phyloP scores from a whole-genome alignment of 192 early-diverging fungal species.

The Kappamyces sp. region DNA sequence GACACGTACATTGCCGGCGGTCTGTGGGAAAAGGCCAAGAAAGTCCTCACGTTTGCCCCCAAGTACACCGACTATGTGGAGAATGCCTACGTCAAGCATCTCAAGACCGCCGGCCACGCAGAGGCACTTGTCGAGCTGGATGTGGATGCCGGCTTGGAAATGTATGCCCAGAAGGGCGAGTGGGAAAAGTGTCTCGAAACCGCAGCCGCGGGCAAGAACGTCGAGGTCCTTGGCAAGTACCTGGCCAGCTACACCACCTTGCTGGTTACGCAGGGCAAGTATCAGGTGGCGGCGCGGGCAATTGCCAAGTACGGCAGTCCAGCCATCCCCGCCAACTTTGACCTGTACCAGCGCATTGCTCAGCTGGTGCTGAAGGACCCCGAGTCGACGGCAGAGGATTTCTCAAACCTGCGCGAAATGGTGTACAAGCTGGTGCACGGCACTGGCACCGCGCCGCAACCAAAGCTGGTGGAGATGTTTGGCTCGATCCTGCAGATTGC shows the following conservation, averaged over 20 bases:
- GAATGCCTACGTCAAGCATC: slow-evolving; percentile 44
- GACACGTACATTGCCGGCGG: slow-evolving; percentile 47
- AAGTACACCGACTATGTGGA: slow-evolving; percentile 54
- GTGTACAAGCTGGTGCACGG: slow-evolving; percentile 43
- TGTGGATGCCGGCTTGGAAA: slow-evolving; percentile 46
- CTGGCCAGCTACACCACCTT: slow-evolving; percentile 27
- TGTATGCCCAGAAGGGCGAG: slow-evolving; percentile 49
- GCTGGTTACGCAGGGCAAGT: slow-evolving; percentile 40
- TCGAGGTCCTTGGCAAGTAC: slow-evolving; percentile 44
- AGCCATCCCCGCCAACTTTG: slow-evolving; percentile 21
- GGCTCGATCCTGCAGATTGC: slow-evolving; percentile 36
- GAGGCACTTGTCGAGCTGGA: slow-evolving; percentile 51
- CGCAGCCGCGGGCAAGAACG: slow-evolving; percentile 32
- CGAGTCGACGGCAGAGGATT: slow-evolving; percentile 16
- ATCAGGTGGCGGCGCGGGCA: slow-evolving; percentile 27
- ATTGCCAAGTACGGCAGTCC: slow-evolving; percentile 42
- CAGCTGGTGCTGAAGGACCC: slow-evolving; percentile 29
- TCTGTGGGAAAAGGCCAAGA: slow-evolving; percentile 49
- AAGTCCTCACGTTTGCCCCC: slow-evolving; percentile 45
- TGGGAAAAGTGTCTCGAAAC: slow-evolving; percentile 60
- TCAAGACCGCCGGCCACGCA: slow-evolving; percentile 47
- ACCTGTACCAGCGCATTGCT: slow-evolving; percentile 38
- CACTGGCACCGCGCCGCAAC: slow-evolving; percentile 19
- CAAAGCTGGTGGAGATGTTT: slow-evolving; percentile 34
- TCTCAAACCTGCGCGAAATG: slow-evolving; percentile 39